Evolutionary conservation across 1,284 basidiomycete genomes (phyloP).

Genomic region (Cystobasidium sp.): DNA sequence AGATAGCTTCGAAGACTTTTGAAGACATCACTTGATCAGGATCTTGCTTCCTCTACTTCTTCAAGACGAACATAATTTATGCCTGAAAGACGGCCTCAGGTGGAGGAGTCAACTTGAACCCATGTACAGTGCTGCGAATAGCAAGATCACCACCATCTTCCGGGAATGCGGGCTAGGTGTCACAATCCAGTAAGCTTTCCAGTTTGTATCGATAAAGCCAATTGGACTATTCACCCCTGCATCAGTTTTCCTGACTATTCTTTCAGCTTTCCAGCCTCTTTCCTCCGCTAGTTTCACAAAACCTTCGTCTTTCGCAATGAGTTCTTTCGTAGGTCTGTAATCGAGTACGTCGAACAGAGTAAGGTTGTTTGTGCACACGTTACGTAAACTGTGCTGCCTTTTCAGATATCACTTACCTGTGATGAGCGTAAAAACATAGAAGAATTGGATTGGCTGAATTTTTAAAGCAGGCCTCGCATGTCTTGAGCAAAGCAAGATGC

Average conservation of each 20-base stretch:
- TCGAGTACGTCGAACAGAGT: neutral
- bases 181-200: neutral
- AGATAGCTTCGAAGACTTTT: no score
- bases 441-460: conserved; percentile 62
- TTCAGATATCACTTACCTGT: conserved; percentile 62
- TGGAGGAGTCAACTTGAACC: conserved; percentile 43
- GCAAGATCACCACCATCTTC: conserved; percentile 52
- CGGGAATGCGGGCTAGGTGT: conserved; percentile 52
- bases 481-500: conserved; percentile 80
- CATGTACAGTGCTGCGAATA: conserved; percentile 51
- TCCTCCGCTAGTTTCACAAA: conserved; percentile 75
- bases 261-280: conserved; percentile 74
- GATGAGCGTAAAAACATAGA: conserved; percentile 91
- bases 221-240: conserved; percentile 49
- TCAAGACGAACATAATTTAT: neutral
- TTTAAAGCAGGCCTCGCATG: conserved; percentile 65
- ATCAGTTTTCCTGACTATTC: conserved; percentile 66
- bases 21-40: no score
- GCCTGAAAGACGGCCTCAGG: neutral
- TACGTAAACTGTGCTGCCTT: neutral
- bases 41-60: no score
- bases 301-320: conserved; percentile 78
- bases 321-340: conserved; percentile 54
- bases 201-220: neutral
- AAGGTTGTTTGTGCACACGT: neutral